Conservation (phyloP, 2,329 filamentous ascomycete species). For the Pseudogymnoascus sp. region DNA sequence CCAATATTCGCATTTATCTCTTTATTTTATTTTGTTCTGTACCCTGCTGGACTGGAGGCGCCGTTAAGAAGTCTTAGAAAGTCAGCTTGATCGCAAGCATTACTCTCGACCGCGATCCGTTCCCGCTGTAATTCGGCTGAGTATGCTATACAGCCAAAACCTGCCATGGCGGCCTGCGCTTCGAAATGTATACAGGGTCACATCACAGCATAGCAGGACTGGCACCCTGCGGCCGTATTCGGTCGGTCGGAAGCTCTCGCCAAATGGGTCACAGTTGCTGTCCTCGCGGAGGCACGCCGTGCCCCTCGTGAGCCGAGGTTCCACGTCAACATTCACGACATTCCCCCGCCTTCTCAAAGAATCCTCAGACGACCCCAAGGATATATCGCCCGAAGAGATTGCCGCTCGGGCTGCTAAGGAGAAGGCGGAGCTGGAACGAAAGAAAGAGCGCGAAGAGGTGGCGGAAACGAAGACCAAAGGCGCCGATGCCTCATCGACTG, state of each 20-base stretch:
- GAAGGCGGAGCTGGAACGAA: slow-evolving; percentile 24
- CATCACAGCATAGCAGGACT: slow-evolving; percentile 17
- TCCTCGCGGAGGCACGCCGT: slow-evolving; percentile 11
- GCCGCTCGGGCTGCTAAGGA: slow-evolving; percentile 35
- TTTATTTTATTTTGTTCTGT: background rate
- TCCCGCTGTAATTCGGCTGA: slow-evolving; percentile 20
- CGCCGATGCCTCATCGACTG: slow-evolving; percentile 17
- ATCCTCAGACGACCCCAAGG: slow-evolving; percentile 31
- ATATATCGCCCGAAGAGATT: slow-evolving; percentile 32
- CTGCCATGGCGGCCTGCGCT: slow-evolving; percentile 57
- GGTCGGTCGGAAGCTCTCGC: slow-evolving; percentile 15
- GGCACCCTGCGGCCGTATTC: slow-evolving; percentile 21
- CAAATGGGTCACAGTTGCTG: slow-evolving; percentile 11
- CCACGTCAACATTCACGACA: slow-evolving; percentile 40
- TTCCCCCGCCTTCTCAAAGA: slow-evolving; percentile 45
- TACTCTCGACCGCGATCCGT: background rate
- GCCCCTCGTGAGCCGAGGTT: slow-evolving; percentile 26
- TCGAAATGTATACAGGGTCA: slow-evolving; percentile 21
- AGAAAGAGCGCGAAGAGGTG: slow-evolving; percentile 40
- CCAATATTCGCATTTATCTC: slow-evolving; percentile 3
- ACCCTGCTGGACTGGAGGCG: background rate
- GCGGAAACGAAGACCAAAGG: slow-evolving; percentile 29
- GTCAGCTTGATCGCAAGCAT: background rate
- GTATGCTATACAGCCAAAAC: slow-evolving; percentile 59
- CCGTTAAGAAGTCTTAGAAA: background rate